phyloP scores from a whole-genome alignment of 345 rosid genomes.

The Euphorbia lathyris region DNA sequence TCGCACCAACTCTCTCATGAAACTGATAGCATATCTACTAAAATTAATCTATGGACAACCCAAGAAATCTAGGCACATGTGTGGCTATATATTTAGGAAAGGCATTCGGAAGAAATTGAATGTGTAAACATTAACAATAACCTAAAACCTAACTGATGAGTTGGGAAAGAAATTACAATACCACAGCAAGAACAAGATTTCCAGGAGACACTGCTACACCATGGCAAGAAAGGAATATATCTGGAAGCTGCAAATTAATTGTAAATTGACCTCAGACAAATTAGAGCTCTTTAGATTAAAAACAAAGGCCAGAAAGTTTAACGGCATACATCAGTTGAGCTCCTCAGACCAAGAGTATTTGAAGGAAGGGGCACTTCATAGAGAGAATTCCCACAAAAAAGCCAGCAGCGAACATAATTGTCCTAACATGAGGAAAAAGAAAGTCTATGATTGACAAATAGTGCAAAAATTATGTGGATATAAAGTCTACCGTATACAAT shows the following conservation, averaged over 20 bases:
- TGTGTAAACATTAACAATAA: constrained; percentile 9
- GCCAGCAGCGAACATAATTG: constrained; percentile 81
- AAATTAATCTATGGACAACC: background rate
- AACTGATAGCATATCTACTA: background rate
- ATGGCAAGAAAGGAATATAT: constrained; percentile 65
- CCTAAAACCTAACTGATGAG: constrained; percentile 8
- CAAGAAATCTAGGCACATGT: too few relatives aligned
- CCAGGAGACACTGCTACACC: constrained; percentile 84
- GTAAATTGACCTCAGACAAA: constrained; percentile 21
- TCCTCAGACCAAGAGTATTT: constrained; percentile 50
- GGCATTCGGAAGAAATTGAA: background rate
- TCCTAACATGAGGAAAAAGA: constrained; percentile 42
- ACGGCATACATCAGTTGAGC: constrained; percentile 60
- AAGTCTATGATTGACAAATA: background rate
- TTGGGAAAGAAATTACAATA: constrained; percentile 24
- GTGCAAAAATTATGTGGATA: background rate
- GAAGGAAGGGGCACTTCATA: constrained; percentile 68
- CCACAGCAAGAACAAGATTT: constrained; percentile 80
- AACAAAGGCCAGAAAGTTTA: constrained; percentile 11
- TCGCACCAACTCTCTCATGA: background rate
- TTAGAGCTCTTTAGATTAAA: constrained; percentile 14
- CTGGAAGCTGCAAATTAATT: constrained; percentile 66
- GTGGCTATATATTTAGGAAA: background rate
- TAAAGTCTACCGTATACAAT: background rate
- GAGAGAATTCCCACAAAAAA: constrained; percentile 45